These are phyloP conservation scores for Mycena citricolor DNA, from an alignment of 1,284 basidiomycete genomes.

Conservation along the genomic window DNA sequence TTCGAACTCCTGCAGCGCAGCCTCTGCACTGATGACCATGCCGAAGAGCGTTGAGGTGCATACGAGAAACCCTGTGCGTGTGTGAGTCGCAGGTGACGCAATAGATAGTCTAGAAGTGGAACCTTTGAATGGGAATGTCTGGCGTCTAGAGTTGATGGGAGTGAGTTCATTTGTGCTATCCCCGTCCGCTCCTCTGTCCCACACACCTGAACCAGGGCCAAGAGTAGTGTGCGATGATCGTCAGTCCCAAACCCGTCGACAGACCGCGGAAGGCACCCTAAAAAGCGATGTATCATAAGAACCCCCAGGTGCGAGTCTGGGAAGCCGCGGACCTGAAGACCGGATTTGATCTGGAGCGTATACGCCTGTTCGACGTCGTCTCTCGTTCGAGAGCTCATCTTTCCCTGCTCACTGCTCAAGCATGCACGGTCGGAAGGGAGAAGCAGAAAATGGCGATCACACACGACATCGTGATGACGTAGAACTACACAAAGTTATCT, in stretches of 20 bases:
- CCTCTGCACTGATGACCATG: constrained; percentile 74
- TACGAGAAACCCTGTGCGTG: constrained; percentile 9
- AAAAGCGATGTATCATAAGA: not conserved
- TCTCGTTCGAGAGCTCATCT: constrained; percentile 5
- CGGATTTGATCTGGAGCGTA: constrained; percentile 13
- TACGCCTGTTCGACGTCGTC: constrained; percentile 18
- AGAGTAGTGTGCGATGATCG: constrained; percentile 67
- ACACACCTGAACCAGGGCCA: constrained; percentile 77
- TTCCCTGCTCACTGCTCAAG: no score
- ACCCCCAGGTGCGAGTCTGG: not conserved
- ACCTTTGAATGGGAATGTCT: constrained; percentile 79
- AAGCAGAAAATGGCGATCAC: no score
- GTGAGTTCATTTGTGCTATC: no score
- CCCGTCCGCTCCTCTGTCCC: no score
- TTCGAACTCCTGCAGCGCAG: constrained; percentile 73
- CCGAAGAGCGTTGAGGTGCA: constrained; percentile 49
- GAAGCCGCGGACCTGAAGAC: constrained; percentile 10
- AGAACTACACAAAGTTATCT: no score
- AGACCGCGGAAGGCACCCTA: constrained; percentile 56
- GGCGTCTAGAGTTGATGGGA: constrained; percentile 47
- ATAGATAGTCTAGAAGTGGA: constrained; percentile 66
- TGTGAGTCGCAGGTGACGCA: constrained; percentile 20
- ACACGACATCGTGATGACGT: no score
- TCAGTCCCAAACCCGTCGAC: constrained; percentile 57
- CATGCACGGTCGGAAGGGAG: no score